Conservation (phyloP, 768 basidiomycete genomes). For the Pleurotus platypus region DNA sequence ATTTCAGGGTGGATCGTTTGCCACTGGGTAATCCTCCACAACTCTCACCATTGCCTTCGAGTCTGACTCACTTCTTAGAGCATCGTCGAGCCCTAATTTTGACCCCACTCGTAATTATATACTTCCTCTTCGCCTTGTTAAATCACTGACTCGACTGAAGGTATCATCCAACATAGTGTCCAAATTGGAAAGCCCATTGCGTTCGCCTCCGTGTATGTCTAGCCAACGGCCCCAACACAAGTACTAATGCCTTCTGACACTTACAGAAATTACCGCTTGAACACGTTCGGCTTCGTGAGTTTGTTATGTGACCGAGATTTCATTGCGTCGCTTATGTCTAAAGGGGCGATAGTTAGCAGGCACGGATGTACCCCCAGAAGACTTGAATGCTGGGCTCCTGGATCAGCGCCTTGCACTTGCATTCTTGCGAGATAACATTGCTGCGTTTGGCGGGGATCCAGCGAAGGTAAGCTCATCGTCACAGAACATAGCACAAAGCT, state of each 20-base stretch:
- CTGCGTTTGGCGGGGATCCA: constrained; percentile 62
- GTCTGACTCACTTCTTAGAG: constrained; percentile 21
- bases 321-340: too few relatives aligned
- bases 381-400: constrained; percentile 55
- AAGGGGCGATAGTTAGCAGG: constrained; percentile 39
- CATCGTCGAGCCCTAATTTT: constrained; percentile 35
- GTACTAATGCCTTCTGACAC: too few relatives aligned
- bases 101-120: constrained; percentile 43
- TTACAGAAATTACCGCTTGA: constrained; percentile 51
- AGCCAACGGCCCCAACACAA: neutral
- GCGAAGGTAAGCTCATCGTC: constrained; percentile 33
- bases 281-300: constrained; percentile 55
- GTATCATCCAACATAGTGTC: constrained; percentile 31
- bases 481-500: too few relatives aligned
- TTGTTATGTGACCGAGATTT: neutral
- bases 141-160: neutral
- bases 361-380: constrained; percentile 35
- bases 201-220: constrained; percentile 45
- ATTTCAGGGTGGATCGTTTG: constrained; percentile 4
- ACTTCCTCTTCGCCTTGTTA: neutral
- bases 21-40: constrained; percentile 3
- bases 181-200: constrained; percentile 46
- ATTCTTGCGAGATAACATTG: constrained; percentile 66
- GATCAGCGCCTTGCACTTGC: constrained; percentile 58
- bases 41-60: neutral